Conservation (phyloP, 2,329 filamentous ascomycete species). For the Microsporum ferrugineum region DNA sequence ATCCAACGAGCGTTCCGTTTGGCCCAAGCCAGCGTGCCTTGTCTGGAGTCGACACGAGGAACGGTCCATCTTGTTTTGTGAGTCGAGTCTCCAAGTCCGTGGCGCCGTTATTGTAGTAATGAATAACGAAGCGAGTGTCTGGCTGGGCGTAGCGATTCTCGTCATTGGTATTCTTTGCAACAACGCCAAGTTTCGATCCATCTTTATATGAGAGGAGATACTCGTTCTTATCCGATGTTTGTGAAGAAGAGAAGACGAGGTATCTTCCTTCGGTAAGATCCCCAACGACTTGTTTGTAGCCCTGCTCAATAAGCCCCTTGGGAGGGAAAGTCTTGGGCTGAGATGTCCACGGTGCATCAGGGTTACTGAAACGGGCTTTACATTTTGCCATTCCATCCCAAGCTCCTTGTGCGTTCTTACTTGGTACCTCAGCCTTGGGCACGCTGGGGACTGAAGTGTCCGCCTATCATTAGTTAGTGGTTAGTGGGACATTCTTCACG, state of each 20-base stretch:
- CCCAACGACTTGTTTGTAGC: conserved; percentile 44
- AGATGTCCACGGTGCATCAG: conserved; percentile 40
- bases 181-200: background rate
- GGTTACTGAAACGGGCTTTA: conserved; percentile 30
- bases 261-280: conserved; percentile 45
- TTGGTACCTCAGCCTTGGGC: conserved; percentile 36
- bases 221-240: conserved; percentile 20
- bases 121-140: conserved; percentile 10
- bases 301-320: conserved; percentile 34
- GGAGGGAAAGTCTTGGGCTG: conserved; percentile 29
- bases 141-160: conserved; percentile 1
- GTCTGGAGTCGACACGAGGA: conserved; percentile 11
- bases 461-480: conserved; percentile 24
- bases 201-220: conserved; percentile 5
- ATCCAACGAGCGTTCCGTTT: conserved; percentile 3
- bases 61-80: conserved; percentile 12
- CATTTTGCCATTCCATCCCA: conserved; percentile 39
- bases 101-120: conserved; percentile 14
- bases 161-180: background rate
- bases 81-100: conserved; percentile 10
- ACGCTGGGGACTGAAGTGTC: conserved; percentile 40
- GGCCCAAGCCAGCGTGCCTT: conserved; percentile 10
- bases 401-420: conserved; percentile 31
- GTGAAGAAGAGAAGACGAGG: conserved; percentile 38
- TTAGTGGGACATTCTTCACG: background rate